A percentile compares a stretch with the other conserved stretches of the same genome.
phyloP scores from a whole-genome alignment of 257 asterid genomes.

The Solanum pimpinellifolium region DNA sequence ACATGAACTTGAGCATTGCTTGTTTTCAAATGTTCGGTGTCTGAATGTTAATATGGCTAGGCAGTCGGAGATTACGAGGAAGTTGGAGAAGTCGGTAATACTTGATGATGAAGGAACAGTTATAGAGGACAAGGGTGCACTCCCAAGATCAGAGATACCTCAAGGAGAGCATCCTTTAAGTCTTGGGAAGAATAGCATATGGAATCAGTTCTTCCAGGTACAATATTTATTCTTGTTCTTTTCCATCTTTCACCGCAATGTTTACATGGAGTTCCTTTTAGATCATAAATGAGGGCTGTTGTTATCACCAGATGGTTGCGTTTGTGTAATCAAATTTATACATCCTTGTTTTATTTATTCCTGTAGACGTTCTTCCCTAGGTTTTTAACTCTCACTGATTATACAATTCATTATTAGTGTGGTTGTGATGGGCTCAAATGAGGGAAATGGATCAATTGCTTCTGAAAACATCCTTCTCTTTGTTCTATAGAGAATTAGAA shows the following conservation, averaged over 20 bases:
- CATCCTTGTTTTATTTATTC: background rate
- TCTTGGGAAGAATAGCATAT: conserved; percentile 81
- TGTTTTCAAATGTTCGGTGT: conserved; percentile 24
- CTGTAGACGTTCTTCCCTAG: background rate
- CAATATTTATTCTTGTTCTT: background rate
- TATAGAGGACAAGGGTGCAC: conserved; percentile 47
- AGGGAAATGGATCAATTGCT: background rate
- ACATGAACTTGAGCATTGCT: conserved; percentile 3
- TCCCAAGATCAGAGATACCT: conserved; percentile 76
- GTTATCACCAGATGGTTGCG: background rate
- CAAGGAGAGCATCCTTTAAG: conserved; percentile 95
- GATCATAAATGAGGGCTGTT: background rate
- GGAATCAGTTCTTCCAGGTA: conserved; percentile 97
- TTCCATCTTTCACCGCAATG: background rate
- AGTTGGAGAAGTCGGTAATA: conserved; percentile 56
- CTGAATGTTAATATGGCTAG: conserved; percentile 83
- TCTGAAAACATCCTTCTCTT: background rate
- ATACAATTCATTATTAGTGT: background rate
- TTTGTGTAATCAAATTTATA: background rate
- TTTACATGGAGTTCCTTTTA: background rate
- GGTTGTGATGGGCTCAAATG: background rate
- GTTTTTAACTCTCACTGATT: background rate
- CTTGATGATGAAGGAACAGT: conserved; percentile 44
- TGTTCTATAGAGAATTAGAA: background rate
- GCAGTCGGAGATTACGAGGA: conserved; percentile 92